phyloP scores from a whole-genome alignment of 1,139 yeast genomes.

The Yueomyces sp. region DNA sequence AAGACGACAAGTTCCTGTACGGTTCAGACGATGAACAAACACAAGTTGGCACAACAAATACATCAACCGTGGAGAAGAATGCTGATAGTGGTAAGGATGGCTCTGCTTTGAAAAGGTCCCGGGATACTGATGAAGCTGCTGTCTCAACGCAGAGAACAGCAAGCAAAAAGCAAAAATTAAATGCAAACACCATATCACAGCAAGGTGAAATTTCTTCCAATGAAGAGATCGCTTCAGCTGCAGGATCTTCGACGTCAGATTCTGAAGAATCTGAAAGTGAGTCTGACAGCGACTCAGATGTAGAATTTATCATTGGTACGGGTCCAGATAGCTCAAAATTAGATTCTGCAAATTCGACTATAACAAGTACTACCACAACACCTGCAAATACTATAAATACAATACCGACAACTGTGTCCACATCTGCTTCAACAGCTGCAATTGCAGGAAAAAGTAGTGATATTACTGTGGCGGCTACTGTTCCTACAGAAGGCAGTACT shows the following conservation, averaged over 20 bases:
- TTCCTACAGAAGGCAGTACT: slow-evolving; percentile 17
- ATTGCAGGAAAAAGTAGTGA: slow-evolving; percentile 6
- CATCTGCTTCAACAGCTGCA: slow-evolving; percentile 16
- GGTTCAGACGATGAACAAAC: slow-evolving; percentile 50
- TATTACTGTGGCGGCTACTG: slow-evolving; percentile 6
- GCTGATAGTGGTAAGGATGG: no score
- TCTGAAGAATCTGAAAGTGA: slow-evolving; percentile 24
- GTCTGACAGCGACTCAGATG: slow-evolving; percentile 44
- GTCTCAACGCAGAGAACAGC: no score
- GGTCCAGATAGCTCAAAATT: slow-evolving; percentile 25
- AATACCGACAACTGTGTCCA: neutral
- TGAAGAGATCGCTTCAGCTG: neutral
- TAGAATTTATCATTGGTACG: slow-evolving; percentile 50
- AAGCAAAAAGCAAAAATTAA: slow-evolving; percentile 18
- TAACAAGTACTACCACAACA: slow-evolving; percentile 8
- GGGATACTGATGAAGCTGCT: no score
- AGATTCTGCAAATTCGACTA: slow-evolving; percentile 17
- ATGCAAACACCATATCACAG: slow-evolving; percentile 10
- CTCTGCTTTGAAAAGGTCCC: no score
- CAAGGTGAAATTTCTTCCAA: slow-evolving; percentile 6
- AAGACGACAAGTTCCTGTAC: slow-evolving; percentile 76
- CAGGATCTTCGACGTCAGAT: slow-evolving; percentile 1
- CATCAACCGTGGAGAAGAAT: no score
- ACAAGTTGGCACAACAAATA: no score
- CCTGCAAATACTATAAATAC: slow-evolving; percentile 9